phyloP scores from a whole-genome alignment of 2,329 filamentous ascomycete genomes.

The Fusarium setosum region DNA sequence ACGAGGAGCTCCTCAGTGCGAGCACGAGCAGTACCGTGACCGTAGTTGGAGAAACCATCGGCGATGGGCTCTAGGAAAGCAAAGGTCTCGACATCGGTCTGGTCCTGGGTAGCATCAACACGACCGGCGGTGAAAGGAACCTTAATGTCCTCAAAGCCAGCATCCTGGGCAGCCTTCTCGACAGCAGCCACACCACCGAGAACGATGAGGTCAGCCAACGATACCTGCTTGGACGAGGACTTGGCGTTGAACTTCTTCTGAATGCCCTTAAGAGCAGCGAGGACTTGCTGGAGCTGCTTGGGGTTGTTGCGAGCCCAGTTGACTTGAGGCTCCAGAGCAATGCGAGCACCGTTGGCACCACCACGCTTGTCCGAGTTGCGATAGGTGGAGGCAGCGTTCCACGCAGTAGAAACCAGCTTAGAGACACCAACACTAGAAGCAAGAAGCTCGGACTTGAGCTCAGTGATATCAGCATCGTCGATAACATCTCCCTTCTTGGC shows the following conservation, averaged over 20 bases:
- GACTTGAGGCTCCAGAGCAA: conserved; percentile 78
- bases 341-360: conserved; percentile 83
- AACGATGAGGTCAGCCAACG: conserved; percentile 82
- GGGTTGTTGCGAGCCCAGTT: conserved; percentile 83
- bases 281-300: conserved; percentile 69
- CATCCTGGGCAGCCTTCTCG: conserved; percentile 73
- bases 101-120: conserved; percentile 75
- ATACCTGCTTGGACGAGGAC: conserved; percentile 71
- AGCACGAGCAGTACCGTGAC: conserved; percentile 69
- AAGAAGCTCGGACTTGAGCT: conserved; percentile 77
- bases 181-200: conserved; percentile 77
- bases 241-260: conserved; percentile 74
- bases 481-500: conserved; percentile 67
- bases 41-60: conserved; percentile 88
- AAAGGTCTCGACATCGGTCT: conserved; percentile 76
- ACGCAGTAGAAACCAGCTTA: conserved; percentile 74
- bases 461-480: conserved; percentile 70
- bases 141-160: conserved; percentile 56
- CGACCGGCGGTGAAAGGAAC: conserved; percentile 82
- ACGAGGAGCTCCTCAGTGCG: conserved; percentile 77
- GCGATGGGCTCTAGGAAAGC: conserved; percentile 73
- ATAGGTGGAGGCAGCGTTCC: conserved; percentile 78
- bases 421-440: conserved; percentile 64
- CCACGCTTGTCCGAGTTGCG: conserved; percentile 83
- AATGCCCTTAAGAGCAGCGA: conserved; percentile 70